A percentile compares a stretch with the other conserved stretches of the same genome.
phyloP scores from a whole-genome alignment of 148 eudicot genomes.

The Dianthus caryophyllus region DNA sequence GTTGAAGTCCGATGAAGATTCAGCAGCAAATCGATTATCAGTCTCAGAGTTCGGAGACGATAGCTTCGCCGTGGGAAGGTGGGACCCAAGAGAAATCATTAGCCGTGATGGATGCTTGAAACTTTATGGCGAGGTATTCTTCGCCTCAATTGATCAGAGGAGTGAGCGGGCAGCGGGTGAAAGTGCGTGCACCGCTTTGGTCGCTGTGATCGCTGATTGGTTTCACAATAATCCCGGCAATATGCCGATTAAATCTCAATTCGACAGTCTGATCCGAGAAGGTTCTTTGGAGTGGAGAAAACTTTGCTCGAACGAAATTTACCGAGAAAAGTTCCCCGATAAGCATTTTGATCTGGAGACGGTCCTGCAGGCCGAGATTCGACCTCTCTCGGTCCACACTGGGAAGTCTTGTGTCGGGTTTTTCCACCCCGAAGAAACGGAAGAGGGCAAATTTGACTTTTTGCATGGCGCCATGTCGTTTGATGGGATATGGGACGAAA shows the following conservation, averaged over 20 bases:
- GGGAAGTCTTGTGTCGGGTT: constrained; percentile 76
- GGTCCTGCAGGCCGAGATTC: constrained; percentile 67
- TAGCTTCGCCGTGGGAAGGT: constrained; percentile 80
- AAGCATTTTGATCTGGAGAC: constrained; percentile 95
- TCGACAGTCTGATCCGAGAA: constrained; percentile 75
- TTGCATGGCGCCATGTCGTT: constrained; percentile 88
- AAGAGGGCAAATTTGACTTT: constrained; percentile 75
- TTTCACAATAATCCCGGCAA: constrained; percentile 50
- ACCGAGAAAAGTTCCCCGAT: constrained; percentile 69
- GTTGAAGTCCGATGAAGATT: constrained; percentile 70
- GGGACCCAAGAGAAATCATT: constrained; percentile 75
- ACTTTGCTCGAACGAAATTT: constrained; percentile 65
- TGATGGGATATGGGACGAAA: constrained; percentile 85
- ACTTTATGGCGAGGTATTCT: constrained; percentile 71
- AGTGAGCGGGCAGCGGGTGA: constrained; percentile 94
- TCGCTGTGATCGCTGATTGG: constrained; percentile 95
- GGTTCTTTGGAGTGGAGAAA: constrained; percentile 90
- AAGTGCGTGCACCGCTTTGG: constrained; percentile 96
- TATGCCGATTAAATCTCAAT: constrained; percentile 87
- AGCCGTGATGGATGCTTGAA: constrained; percentile 90
- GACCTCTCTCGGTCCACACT: constrained; percentile 65
- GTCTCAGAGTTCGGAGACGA: constrained; percentile 92
- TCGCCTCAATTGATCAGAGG: constrained; percentile 89
- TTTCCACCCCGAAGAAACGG: constrained; percentile 70
- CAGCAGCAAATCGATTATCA: constrained; percentile 41